Conservation (phyloP, 225 moss, liverwort and hornwort species). For the Antitrichia curtipendula region DNA sequence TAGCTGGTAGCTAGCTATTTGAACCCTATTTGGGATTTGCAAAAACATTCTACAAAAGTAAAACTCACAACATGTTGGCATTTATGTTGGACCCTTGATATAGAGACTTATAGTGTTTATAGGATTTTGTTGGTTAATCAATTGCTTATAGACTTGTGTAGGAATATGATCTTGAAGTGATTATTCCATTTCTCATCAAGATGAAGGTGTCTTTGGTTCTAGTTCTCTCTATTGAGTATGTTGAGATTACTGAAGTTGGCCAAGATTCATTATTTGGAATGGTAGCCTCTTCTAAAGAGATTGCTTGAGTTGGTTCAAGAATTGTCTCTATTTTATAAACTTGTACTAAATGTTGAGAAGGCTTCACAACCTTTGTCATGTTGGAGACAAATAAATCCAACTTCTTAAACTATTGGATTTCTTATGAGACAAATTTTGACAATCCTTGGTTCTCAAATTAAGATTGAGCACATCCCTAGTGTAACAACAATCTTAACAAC, state of each 20-base stretch:
- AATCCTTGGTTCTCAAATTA: neutral
- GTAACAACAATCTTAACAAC: neutral
- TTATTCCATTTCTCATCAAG: no score
- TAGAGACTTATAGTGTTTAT: neutral
- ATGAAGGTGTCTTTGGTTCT: neutral
- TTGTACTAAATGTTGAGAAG: neutral
- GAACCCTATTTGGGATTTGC: neutral
- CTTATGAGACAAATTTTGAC: neutral
- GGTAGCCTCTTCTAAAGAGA: neutral
- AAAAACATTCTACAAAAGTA: neutral
- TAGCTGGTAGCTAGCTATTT: no score
- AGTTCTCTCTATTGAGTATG: no score
- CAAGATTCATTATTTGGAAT: no score
- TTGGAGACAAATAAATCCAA: neutral
- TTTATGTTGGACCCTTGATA: no score
- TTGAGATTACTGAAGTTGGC: no score
- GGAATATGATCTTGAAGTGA: neutral
- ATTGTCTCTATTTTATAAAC: neutral
- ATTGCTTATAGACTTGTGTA: neutral
- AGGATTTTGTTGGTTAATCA: neutral
- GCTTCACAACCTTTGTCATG: neutral
- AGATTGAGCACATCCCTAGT: neutral
- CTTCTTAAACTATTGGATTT: neutral
- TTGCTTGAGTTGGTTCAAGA: neutral
- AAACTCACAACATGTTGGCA: neutral